Evolutionary conservation across 2,329 filamentous ascomycete genomes (phyloP).

Genomic region (Colletotrichum paranaense): DNA sequence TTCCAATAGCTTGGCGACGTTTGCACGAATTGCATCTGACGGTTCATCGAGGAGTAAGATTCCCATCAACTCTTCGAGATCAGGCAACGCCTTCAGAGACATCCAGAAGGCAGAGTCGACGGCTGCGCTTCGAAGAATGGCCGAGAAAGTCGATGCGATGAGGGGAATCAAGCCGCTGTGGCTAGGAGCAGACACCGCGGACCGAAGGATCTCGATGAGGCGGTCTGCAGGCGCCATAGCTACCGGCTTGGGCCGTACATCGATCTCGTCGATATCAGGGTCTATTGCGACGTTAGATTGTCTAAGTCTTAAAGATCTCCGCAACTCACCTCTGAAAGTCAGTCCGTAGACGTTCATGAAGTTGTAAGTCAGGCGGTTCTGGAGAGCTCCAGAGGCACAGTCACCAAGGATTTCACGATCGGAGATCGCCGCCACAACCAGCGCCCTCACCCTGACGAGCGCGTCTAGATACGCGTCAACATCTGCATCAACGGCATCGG

Average conservation of each 20-base stretch:
- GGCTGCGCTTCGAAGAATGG: conserved; percentile 53
- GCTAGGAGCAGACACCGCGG: conserved; percentile 27
- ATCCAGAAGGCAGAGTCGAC: conserved; percentile 52
- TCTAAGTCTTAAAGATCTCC: no score
- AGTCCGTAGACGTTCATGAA: conserved; percentile 68
- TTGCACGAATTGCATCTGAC: conserved; percentile 49
- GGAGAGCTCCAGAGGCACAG: conserved; percentile 52
- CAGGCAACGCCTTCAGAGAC: conserved; percentile 45
- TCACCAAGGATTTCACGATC: conserved; percentile 25
- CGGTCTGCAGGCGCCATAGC: conserved; percentile 37
- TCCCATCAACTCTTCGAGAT: conserved; percentile 44
- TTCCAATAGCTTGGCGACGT: conserved; percentile 47
- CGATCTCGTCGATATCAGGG: conserved; percentile 15
- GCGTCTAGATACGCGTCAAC: conserved; percentile 46
- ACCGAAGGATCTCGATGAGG: conserved; percentile 44
- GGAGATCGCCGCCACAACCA: conserved; percentile 63
- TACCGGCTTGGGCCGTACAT: conserved; percentile 37
- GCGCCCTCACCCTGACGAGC: conserved; percentile 58
- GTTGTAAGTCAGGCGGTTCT: conserved; percentile 60
- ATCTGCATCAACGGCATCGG: conserved; percentile 36
- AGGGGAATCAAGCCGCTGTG: conserved; percentile 33
- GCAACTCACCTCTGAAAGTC: conserved; percentile 63
- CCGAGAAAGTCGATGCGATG: conserved; percentile 48
- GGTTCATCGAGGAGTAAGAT: conserved; percentile 51
- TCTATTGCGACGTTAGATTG: conserved; percentile 41